Evolutionary conservation across 2,329 filamentous ascomycete genomes (phyloP).

Genomic region (Bisporella sp.): DNA sequence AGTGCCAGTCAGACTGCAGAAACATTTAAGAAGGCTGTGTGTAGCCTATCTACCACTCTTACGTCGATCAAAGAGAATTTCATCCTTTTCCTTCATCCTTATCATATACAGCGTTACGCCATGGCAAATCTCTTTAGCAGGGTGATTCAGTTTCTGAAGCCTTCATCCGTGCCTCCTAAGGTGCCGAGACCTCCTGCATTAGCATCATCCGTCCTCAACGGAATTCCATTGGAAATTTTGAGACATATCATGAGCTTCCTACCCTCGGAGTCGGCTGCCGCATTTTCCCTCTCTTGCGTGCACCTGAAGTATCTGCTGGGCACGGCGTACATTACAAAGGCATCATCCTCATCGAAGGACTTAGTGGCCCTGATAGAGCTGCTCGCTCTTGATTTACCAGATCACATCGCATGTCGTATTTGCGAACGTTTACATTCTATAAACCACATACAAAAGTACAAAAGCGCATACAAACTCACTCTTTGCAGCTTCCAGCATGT

Average conservation of each 20-base stretch:
- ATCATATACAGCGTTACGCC: too few species aligned
- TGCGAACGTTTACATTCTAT: constrained; percentile 12
- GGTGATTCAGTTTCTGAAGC: too few species aligned
- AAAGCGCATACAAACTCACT: background rate
- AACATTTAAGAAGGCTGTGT: too few species aligned
- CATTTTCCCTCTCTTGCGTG: constrained; percentile 10
- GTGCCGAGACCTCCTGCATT: constrained; percentile 1
- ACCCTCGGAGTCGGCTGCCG: constrained; percentile 5
- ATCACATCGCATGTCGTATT: constrained; percentile 6
- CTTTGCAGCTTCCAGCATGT: too few species aligned
- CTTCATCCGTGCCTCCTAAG: too few species aligned
- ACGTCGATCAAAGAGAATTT: too few species aligned
- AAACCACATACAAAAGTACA: constrained; percentile 9
- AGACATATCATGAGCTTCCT: constrained; percentile 8
- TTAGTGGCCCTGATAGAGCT: constrained; percentile 7
- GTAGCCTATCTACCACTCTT: too few species aligned
- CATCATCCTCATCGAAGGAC: constrained; percentile 2
- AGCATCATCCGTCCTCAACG: constrained; percentile 2
- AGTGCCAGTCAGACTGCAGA: too few species aligned
- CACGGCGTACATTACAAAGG: constrained; percentile 1
- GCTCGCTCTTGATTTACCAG: constrained; percentile 11
- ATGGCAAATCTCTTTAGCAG: too few species aligned
- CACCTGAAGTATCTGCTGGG: constrained; percentile 6
- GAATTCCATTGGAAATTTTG: constrained; percentile 6
- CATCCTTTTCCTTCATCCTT: too few species aligned